A percentile compares a stretch with the other conserved stretches of the same genome.
Conservation (phyloP, 257 asterid species). For the Lycium barbarum region DNA sequence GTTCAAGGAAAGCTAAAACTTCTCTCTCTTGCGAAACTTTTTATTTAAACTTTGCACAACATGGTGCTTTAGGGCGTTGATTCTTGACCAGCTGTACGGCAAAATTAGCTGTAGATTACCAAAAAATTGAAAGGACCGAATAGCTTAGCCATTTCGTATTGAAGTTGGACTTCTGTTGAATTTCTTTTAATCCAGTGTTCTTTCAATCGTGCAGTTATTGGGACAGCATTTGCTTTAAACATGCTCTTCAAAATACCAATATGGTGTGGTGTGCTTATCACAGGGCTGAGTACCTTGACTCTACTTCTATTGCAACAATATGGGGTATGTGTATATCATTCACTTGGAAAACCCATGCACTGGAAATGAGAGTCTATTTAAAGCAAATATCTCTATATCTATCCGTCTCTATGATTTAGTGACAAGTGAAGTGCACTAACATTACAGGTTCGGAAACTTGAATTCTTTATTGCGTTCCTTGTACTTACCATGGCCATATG, state of each 20-base stretch:
- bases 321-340: conserved; percentile 64
- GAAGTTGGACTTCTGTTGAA: not conserved
- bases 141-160: not conserved
- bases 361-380: not conserved
- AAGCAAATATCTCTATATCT: not conserved
- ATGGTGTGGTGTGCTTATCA: conserved; percentile 94
- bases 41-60: not conserved
- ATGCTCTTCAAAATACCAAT: conserved; percentile 92
- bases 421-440: conserved; percentile 11
- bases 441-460: conserved; percentile 90
- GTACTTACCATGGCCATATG: conserved; percentile 83
- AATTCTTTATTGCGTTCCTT: conserved; percentile 78
- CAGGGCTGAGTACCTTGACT: conserved; percentile 88
- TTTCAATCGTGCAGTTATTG: conserved; percentile 63
- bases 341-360: not conserved
- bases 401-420: not conserved
- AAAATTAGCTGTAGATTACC: not conserved
- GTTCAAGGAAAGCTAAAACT: not conserved
- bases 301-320: conserved; percentile 89
- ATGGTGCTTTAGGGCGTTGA: not conserved
- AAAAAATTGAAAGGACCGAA: not conserved
- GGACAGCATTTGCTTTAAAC: conserved; percentile 97
- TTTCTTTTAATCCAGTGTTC: not conserved
- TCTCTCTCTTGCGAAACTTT: not conserved
- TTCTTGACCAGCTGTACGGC: not conserved